Evolutionary conservation across 305 asterid species (phyloP).

Genomic region (Solanum aculeatissimum): DNA sequence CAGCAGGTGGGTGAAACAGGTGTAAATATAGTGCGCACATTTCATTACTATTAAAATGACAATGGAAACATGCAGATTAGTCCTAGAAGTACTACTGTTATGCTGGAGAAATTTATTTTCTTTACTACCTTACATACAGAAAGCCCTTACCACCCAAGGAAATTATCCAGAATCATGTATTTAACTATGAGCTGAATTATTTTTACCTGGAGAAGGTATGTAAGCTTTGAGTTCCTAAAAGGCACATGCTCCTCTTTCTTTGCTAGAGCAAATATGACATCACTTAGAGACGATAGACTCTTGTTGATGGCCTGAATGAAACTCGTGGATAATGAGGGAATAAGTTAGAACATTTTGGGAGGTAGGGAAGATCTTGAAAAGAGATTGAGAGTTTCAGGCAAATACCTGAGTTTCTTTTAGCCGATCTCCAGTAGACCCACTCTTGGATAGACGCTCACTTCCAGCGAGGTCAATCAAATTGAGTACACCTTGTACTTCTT

Average conservation of each 20-base stretch:
- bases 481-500: constrained; percentile 88
- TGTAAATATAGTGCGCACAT: too few relatives aligned
- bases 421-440: constrained; percentile 92
- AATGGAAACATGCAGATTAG: background rate
- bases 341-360: background rate
- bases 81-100: background rate
- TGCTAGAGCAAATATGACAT: constrained; percentile 92
- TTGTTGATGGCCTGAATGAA: constrained; percentile 74
- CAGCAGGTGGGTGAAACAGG: background rate
- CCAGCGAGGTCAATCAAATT: constrained; percentile 97
- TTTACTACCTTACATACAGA: background rate
- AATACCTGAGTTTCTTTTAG: constrained; percentile 92
- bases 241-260: constrained; percentile 96
- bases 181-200: background rate
- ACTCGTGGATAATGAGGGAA: background rate
- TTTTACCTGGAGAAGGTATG: constrained; percentile 95
- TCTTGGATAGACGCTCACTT: constrained; percentile 93
- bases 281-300: constrained; percentile 85
- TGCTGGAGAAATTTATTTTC: background rate
- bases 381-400: background rate
- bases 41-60: background rate
- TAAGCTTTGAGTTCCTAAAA: constrained; percentile 86
- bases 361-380: background rate
- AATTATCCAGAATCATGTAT: background rate
- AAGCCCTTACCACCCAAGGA: background rate